Base-by-base conservation (phyloP, 2,329 filamentous ascomycete species). In the Epichloe elymi region DNA sequence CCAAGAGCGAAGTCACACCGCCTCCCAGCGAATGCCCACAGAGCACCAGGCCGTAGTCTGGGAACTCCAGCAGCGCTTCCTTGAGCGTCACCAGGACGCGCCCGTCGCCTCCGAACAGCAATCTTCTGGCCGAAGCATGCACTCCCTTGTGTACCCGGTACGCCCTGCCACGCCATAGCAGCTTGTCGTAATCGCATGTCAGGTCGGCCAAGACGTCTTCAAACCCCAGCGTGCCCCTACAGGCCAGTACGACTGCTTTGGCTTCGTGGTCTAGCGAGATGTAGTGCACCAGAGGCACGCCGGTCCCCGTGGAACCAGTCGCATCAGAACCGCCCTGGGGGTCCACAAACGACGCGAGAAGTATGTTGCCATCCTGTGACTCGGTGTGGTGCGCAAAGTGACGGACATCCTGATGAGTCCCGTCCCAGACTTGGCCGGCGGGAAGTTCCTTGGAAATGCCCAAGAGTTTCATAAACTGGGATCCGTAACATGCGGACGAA, bases 91-190 rank as follows among this genome's bases (percentile, higher is more conserved):
- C 70, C 54, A 88, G 72, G 2, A 88, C 81, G 26, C 78, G 73
- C 1, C 82, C 81, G 46, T 85, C 82, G 45, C 76, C 80, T 8
- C 83, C 82, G 58, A 82, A 83, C 0, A 88, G 68, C 0, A 88
- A 71, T 11, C 83, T 76, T 19, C 78, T 74, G 4, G 84, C 84
- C 1, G 83, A 86, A 0, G 83, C 82, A 60, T 86, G 82, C 50
- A 88, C 81, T 14, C 84, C 84, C 62, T 86, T 86, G 65, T 88
- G 84, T 0, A 87, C 83, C 56, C 83, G 80, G 68, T 85, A 86
- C 1, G 70, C 68, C 52, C 73, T 76, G 15, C 80, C 81, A 52
- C 79, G 74, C 81, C 84, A 83, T 5, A 69, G 55, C 10, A 85
- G 66, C 50, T 81, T 74, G 57, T 85, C 82, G 55, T 86, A 87